A percentile compares a stretch with the other conserved stretches of the same genome.
phyloP scores from a whole-genome alignment of 257 asterid species.

The Eucommia ulmoides region DNA sequence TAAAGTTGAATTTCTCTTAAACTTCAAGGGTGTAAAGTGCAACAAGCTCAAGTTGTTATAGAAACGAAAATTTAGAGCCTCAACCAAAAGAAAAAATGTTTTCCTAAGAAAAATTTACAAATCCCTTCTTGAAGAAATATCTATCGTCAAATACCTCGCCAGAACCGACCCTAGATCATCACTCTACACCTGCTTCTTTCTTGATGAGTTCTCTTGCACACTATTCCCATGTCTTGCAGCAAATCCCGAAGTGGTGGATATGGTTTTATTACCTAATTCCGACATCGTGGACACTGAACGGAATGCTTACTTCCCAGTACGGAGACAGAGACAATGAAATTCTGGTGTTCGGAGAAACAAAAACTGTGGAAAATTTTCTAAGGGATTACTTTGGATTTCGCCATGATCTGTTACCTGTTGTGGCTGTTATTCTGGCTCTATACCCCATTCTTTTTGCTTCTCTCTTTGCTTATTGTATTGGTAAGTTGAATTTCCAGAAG shows the following conservation, averaged over 20 bases:
- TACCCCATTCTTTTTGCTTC: constrained; percentile 29
- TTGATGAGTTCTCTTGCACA: too few relatives aligned
- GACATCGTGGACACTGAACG: constrained; percentile 41
- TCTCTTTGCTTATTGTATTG: constrained; percentile 23
- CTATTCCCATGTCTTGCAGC: constrained; percentile 18
- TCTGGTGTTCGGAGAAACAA: constrained; percentile 21
- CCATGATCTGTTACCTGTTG: constrained; percentile 28
- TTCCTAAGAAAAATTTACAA: too few relatives aligned
- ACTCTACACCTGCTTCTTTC: too few relatives aligned
- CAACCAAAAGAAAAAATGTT: background rate
- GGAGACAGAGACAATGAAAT: constrained; percentile 27
- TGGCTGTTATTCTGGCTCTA: constrained; percentile 25
- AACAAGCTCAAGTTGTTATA: too few relatives aligned
- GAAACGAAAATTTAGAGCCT: background rate
- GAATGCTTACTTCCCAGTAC: constrained; percentile 36
- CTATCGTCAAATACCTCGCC: background rate
- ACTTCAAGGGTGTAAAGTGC: too few relatives aligned
- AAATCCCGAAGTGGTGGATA: constrained; percentile 49
- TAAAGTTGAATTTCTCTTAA: too few relatives aligned
- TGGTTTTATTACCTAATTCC: constrained; percentile 39
- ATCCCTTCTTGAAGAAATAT: background rate
- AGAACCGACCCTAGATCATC: too few relatives aligned
- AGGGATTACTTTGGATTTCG: constrained; percentile 34
- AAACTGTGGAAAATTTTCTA: constrained; percentile 24
- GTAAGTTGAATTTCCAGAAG: constrained; percentile 28